These are phyloP conservation scores for Sarcodon aspratus DNA, from an alignment of 768 basidiomycete species.

Conservation along the genomic window DNA sequence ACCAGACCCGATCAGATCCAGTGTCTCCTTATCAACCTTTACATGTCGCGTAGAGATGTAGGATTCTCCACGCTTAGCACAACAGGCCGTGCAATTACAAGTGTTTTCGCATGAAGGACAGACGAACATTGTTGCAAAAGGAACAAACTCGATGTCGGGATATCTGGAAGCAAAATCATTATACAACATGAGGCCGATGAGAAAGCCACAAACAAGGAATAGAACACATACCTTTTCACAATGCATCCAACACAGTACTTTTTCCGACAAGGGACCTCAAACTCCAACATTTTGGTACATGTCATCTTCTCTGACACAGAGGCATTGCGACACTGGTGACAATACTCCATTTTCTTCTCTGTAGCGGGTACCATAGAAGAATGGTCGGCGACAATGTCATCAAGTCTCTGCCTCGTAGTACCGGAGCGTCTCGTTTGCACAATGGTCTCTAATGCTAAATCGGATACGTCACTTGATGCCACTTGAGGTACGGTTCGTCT, in stretches of 20 bases:
- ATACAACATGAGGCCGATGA: neutral
- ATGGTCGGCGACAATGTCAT: no score
- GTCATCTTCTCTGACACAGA: conserved; percentile 21
- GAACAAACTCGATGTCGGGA: conserved; percentile 24
- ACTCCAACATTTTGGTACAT: conserved; percentile 16
- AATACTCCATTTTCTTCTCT: conserved; percentile 10
- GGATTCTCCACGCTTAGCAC: conserved; percentile 31
- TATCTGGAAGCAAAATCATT: conserved; percentile 17
- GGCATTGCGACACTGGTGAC: conserved; percentile 25
- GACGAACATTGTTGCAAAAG: conserved; percentile 13
- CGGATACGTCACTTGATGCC: no score
- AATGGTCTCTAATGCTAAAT: no score
- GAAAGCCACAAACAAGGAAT: neutral
- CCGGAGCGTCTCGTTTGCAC: no score
- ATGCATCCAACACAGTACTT: conserved; percentile 25
- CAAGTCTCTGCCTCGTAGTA: no score
- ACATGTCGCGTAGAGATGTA: conserved; percentile 22
- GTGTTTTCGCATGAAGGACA: conserved; percentile 34
- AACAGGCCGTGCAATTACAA: conserved; percentile 40
- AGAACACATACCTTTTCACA: conserved; percentile 14
- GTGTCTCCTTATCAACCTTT: neutral
- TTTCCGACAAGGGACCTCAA: conserved; percentile 16
- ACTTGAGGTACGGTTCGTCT: no score
- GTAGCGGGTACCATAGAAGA: neutral
- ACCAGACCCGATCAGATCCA: neutral